A percentile compares a stretch with the other conserved stretches of the same genome.
Conservation (phyloP, 441 rosid genomes). For the California macrophylla region DNA sequence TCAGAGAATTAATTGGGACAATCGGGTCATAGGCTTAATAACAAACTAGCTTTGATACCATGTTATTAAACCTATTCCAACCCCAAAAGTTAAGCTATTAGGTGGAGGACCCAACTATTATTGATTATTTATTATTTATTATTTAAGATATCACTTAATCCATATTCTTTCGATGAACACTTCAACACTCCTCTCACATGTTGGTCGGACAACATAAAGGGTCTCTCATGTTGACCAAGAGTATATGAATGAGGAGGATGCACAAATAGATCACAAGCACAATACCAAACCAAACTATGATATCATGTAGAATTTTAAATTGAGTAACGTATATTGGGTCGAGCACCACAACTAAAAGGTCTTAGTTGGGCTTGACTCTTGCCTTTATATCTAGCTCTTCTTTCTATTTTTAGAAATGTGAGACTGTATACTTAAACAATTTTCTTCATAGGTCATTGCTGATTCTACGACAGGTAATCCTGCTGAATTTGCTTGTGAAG, state of each 20-base stretch:
- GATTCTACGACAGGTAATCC: slow-evolving; percentile 57
- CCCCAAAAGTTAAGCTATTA: not conserved
- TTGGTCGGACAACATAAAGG: not conserved
- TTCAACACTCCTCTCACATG: not conserved
- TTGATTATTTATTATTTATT: no score
- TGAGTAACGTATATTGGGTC: not conserved
- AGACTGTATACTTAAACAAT: slow-evolving; percentile 1
- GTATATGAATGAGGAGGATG: not conserved
- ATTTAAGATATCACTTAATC: not conserved
- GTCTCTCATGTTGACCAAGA: not conserved
- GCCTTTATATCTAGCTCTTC: not conserved
- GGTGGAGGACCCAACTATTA: not conserved
- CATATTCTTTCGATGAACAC: not conserved
- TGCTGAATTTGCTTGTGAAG: slow-evolving; percentile 86
- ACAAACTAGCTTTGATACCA: not conserved
- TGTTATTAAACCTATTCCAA: not conserved
- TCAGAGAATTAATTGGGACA: not conserved
- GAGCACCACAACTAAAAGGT: not conserved
- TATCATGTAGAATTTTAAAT: not conserved
- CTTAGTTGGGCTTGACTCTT: not conserved
- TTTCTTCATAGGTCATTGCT: slow-evolving; percentile 47
- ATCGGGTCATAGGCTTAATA: not conserved
- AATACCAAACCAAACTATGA: not conserved
- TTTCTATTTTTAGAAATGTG: not conserved
- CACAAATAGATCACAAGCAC: not conserved